phyloP scores from a whole-genome alignment of 306 rosid genomes.

The Cucumis melo region DNA sequence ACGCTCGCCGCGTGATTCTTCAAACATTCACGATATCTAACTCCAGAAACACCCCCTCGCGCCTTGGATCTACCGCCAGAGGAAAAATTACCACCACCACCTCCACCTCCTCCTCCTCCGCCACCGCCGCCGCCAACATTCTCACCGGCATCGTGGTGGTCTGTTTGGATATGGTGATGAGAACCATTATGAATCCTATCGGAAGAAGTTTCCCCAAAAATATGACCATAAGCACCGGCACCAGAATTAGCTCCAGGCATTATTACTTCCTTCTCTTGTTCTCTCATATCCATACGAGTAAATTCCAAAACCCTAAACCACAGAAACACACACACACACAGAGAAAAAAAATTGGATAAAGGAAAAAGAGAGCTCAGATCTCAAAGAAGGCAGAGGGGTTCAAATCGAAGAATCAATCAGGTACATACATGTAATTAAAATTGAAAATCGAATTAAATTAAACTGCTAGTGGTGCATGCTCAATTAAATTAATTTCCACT shows the following conservation, averaged over 20 bases:
- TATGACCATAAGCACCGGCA: not conserved
- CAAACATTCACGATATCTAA: conserved; percentile 30
- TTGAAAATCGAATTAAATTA: no score
- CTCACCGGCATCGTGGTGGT: not conserved
- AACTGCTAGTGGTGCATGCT: no score
- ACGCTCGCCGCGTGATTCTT: conserved; percentile 45
- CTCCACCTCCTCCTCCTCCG: not conserved
- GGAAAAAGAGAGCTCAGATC: not conserved
- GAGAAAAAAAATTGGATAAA: no score
- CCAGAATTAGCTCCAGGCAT: conserved; percentile 12
- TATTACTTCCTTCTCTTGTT: conserved; percentile 27
- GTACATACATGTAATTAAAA: no score
- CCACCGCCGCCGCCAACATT: not conserved
- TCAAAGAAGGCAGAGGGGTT: not conserved
- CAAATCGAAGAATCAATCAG: not conserved
- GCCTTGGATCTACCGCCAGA: conserved; percentile 4
- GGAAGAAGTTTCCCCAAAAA: conserved; percentile 3
- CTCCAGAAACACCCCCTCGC: not conserved
- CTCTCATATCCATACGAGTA: conserved; percentile 22
- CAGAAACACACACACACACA: not conserved
- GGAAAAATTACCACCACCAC: not conserved
- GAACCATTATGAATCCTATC: not conserved
- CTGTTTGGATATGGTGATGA: conserved; percentile 2
- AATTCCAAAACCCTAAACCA: not conserved
- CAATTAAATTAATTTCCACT: no score